Evolutionary conservation across 2,329 filamentous ascomycete genomes (phyloP), one percentile per base, ranked within the genome.

Genomic region (Curvularia lunata): DNA sequence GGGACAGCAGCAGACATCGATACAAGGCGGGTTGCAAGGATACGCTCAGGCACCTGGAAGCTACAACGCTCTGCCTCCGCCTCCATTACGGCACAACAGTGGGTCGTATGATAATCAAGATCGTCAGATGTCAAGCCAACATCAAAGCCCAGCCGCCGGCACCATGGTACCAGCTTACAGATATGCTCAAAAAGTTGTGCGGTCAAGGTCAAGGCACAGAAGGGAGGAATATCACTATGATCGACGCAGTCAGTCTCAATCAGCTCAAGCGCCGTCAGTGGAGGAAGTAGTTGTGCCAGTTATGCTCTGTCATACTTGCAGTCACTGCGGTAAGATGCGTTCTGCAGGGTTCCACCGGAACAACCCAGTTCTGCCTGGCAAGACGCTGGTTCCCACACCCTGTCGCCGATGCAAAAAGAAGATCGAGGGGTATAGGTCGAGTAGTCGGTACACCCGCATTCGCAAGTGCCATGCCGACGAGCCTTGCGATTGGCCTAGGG

Each of bases 391-490:
- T 1, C 53, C 59, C 8, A 62, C 61, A 7, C 53, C 67, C 16
- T 78, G 75, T 37, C 65, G 73, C 25, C 65, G 68, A 25, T 78
- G 75, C 59, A 65, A 64, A 51, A 74, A 68, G 65, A 69, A 68
- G 32, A 56, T 59, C 45, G 61, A 59, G 54, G 56, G 50, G 19
- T 57, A 49, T 50, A 56, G 45, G 21, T 53, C 62, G 46, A 63
- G 45, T 45, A 65, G 62, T 37, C 68, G 62, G 41, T 62, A 63
- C 25, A 68, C 63, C 30, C 63, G 59, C 16, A 55, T 70, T 38
- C 54, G 62, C 25, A 61, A 63, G 27, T 69, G 68, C 52, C 66
- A 51, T 6, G 65, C 64, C 18, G 63, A 68, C 16, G 62, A 65
- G n/a, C 67, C 63, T n/a, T 71, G 70, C 37, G 61, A 71, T 12